These are phyloP conservation scores for Bryopsis sp. DNA, from an alignment of 139 green algal species.

Conservation along the genomic window DNA sequence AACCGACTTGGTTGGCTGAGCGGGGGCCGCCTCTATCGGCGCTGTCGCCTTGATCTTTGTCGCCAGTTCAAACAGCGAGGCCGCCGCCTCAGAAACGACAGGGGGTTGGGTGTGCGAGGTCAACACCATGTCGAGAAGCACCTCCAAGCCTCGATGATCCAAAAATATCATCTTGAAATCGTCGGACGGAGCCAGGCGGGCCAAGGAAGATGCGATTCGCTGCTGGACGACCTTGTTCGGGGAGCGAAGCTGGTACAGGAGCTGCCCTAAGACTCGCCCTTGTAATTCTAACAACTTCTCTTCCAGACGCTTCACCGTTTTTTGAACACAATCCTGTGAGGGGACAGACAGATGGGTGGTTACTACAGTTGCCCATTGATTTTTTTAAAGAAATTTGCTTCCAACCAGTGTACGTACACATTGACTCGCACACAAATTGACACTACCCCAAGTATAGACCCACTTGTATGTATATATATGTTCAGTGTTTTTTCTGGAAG, in stretches of 20 bases:
- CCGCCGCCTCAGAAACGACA: constrained; percentile 45
- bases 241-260: constrained; percentile 69
- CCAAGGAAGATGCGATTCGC: constrained; percentile 68
- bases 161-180: constrained; percentile 70
- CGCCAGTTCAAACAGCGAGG: constrained; percentile 62
- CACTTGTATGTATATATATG: no score
- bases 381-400: no score
- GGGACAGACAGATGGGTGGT: no score
- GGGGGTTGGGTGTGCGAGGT: constrained; percentile 24
- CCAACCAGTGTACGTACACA: no score
- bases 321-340: constrained; percentile 89
- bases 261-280: constrained; percentile 40
- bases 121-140: constrained; percentile 77
- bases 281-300: constrained; percentile 76
- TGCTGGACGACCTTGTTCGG: constrained; percentile 38
- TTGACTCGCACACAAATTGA: no score
- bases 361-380: no score
- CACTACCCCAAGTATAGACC: no score
- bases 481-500: no score
- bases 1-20: constrained; percentile 27
- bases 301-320: constrained; percentile 90
- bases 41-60: constrained; percentile 59
- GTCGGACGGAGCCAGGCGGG: constrained; percentile 54
- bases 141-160: constrained; percentile 59
- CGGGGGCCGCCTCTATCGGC: constrained; percentile 26